Base-by-base conservation (phyloP, 805 yeast species). In the Candida andamanensis region DNA sequence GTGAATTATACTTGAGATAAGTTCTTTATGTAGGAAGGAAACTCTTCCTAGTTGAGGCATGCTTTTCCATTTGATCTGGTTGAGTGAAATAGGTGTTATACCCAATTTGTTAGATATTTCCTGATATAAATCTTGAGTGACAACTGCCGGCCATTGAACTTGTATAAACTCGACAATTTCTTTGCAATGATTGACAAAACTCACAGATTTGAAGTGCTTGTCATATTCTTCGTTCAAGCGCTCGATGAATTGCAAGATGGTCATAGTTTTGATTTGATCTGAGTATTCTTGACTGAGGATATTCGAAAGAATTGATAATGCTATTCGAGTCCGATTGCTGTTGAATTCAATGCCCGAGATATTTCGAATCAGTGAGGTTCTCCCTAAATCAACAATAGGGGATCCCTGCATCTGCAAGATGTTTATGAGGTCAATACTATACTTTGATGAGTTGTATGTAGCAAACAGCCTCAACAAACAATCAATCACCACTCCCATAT, bases 121-220 rank as follows among this genome's bases (percentile, higher is more conserved):
- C 13, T 26, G 32, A 17, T 30, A 37, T 15, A 28, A 3, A 11
- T 21, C 28, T 8, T 16, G 29, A 3, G 23, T 12, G 4, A n/a
- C 11, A 3, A 25, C 20, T 8, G 32, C 11, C 5, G 30, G 9
- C 7, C 34, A 28, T 22, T 37, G 34, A 2, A 27, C 23, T 29
- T 41, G 42, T 3, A 41, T 20, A 17, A 24, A 31, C 13, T 49
- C 52, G n/a, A 58, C 39, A n/a, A 50, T 35, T 11, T 46, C 39
- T 21, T 44, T 49, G 34, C 67, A 60, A 29, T 46, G 46, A n/a
- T 60, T 67, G 10, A 46, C 47, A 36, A 46, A 60, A 31, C 50
- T 46, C 0, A 39, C 15, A 0, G 56, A 49, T 4, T 40, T 36
- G 30, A 24, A 50, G 31, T 52, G 47, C 24, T 42, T 45, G 18